These are phyloP conservation scores for Cercis canadensis DNA, from an alignment of 306 rosid species.

Conservation along the genomic window DNA sequence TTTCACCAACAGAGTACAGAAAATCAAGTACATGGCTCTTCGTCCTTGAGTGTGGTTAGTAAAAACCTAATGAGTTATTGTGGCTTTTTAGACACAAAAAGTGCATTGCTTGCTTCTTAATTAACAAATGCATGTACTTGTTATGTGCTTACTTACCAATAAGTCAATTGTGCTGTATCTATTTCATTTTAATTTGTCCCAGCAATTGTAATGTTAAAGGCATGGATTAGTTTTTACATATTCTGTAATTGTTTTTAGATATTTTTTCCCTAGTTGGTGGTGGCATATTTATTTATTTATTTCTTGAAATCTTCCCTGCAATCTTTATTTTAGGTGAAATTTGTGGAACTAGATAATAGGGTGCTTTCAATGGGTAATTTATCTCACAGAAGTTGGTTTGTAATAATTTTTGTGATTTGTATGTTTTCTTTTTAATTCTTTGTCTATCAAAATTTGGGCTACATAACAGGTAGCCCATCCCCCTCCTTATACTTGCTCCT, in stretches of 20 bases:
- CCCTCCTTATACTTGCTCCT: neutral
- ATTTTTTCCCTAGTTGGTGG: neutral
- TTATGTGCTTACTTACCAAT: neutral
- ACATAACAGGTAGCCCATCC: neutral
- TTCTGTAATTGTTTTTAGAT: conserved; percentile 6
- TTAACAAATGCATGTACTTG: neutral
- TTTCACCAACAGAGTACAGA: neutral
- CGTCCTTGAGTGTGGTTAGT: neutral
- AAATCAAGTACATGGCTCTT: conserved; percentile 17
- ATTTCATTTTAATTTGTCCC: neutral
- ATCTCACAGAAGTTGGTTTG: neutral
- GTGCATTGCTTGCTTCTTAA: neutral
- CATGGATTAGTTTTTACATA: neutral
- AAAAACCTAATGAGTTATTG: neutral
- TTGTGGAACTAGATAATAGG: conserved; percentile 15
- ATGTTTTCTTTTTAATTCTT: neutral
- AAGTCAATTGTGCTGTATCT: neutral
- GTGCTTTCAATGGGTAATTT: neutral
- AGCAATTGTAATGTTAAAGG: neutral
- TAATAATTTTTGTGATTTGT: neutral
- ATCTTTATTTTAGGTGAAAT: neutral
- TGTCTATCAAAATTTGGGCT: neutral
- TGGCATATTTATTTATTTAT: neutral
- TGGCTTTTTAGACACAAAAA: conserved; percentile 4
- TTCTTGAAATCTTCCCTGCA: conserved; percentile 21